phyloP scores from a whole-genome alignment of 2,329 filamentous ascomycete species.

The Trichoderma koningii region DNA sequence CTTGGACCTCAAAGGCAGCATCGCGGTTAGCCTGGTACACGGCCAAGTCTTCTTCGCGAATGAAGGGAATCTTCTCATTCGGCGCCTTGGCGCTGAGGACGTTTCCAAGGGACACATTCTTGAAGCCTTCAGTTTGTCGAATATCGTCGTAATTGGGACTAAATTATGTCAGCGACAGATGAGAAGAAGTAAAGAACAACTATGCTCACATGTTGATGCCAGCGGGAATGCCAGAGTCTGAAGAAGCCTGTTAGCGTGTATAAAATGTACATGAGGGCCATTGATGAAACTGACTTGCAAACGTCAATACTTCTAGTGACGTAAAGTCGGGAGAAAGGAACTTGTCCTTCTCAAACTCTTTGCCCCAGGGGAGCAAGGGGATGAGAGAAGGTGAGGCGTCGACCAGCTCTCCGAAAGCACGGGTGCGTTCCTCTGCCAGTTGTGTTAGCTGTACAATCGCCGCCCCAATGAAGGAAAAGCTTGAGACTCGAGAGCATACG shows the following conservation, averaged over 20 bases:
- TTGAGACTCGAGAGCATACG: slow-evolving; percentile 37
- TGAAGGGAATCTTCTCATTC: slow-evolving; percentile 90
- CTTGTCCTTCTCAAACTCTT: slow-evolving; percentile 92
- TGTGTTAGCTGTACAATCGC: background rate
- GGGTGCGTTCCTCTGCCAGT: slow-evolving; percentile 70
- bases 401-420: slow-evolving; percentile 83
- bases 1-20: slow-evolving; percentile 89
- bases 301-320: slow-evolving; percentile 86
- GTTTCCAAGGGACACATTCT: slow-evolving; percentile 92
- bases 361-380: slow-evolving; percentile 82
- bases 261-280: background rate
- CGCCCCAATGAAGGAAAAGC: background rate
- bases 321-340: slow-evolving; percentile 97
- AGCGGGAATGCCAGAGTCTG: slow-evolving; percentile 64
- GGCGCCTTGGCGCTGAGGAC: slow-evolving; percentile 88
- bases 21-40: slow-evolving; percentile 84
- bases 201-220: slow-evolving; percentile 62
- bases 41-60: slow-evolving; percentile 73
- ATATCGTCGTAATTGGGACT: slow-evolving; percentile 73
- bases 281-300: slow-evolving; percentile 45
- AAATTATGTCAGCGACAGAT: slow-evolving; percentile 26
- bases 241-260: slow-evolving; percentile 23
- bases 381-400: slow-evolving; percentile 80
- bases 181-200: background rate
- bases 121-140: slow-evolving; percentile 82